Evolutionary conservation across 1,139 yeast genomes (phyloP), one percentile per base, ranked within the genome.

Genomic region (Candida sojae): DNA sequence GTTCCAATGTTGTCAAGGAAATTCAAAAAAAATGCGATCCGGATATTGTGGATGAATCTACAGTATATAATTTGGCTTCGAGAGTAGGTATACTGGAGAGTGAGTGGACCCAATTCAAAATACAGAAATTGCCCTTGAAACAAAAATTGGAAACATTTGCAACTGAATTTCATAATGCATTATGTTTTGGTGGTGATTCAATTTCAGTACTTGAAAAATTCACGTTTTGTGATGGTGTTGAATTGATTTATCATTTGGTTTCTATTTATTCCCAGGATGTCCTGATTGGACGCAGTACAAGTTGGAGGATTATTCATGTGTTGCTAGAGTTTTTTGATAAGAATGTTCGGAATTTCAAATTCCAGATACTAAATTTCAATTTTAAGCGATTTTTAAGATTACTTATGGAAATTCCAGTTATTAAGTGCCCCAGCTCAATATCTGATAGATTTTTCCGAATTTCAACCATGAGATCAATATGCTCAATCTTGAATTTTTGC

Each of bases 41-140:
- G 2, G 39, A 57, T n/a, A 31, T 62, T 3, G 48, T 51, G 2
- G 51, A 59, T 12, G 49, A 56, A 25, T 57, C 56, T 3, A 38
- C 51, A 7, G 58, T 66, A 41, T 53, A 55, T 28, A 55, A 57
- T 9, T 54, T 70, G 39, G 60, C 66, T n/a, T 59, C 60, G 12
- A 70, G 66, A 47, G 53, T 71, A 36, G 74, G 73, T 1, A 65
- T 71, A 33, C 59, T 60, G 38, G 67, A 63, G 11, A 50, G 57
- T 6, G 67, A 67, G 23, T 48, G 64, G 7, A 62, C 63, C 36
- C 61, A 57, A 31, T 58, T 62, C 40, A 61, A 63, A 39, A 67
- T 73, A 71, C 57, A 56, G 23, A 49, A 54, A 5, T 53, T 60
- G 37, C 59, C 71, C 1, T 47, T 63, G 30, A 48, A 57, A 8